A percentile compares a stretch with the other conserved stretches of the same genome.
phyloP scores from a whole-genome alignment of 768 basidiomycete species.

The Boletus pseudopeckii region DNA sequence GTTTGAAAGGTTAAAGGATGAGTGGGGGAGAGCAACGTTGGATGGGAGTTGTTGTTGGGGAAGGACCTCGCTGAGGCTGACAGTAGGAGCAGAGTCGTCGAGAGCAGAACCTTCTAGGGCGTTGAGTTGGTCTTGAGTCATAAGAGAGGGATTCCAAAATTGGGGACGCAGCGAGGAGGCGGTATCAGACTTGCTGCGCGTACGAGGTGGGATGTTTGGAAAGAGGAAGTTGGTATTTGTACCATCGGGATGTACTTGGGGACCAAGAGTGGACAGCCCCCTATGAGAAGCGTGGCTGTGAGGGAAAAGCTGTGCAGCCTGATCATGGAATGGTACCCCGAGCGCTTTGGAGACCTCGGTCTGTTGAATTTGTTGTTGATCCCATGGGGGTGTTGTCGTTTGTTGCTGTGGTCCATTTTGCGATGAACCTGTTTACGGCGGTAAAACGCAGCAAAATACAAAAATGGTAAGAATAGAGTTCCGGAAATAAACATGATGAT shows the following conservation, averaged over 20 bases:
- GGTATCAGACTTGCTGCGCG: conserved; percentile 60
- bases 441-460: conserved; percentile 22
- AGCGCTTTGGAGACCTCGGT: conserved; percentile 30
- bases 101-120: conserved; percentile 36
- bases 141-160: conserved; percentile 45
- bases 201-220: conserved; percentile 39
- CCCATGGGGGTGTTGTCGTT: conserved; percentile 33
- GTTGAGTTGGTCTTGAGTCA: conserved; percentile 36
- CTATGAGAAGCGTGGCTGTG: conserved; percentile 37
- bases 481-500: conserved; percentile 32
- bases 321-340: conserved; percentile 31
- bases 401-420: conserved; percentile 35
- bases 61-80: conserved; percentile 29
- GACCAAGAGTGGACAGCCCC: conserved; percentile 35
- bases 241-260: conserved; percentile 33
- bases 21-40: conserved; percentile 22
- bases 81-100: conserved; percentile 34
- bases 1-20: conserved; percentile 29
- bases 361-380: conserved; percentile 36
- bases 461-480: conserved; percentile 30
- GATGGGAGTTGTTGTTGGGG: conserved; percentile 29
- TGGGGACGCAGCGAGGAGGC: conserved; percentile 47
- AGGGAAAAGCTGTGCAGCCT: conserved; percentile 28
- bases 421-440: conserved; percentile 28
- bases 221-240: conserved; percentile 38